A percentile compares a stretch with the other conserved stretches of the same genome.
These are phyloP conservation scores for Paraphaeosphaeria minitans DNA, from an alignment of 2,329 filamentous ascomycete genomes.

Conservation along the genomic window DNA sequence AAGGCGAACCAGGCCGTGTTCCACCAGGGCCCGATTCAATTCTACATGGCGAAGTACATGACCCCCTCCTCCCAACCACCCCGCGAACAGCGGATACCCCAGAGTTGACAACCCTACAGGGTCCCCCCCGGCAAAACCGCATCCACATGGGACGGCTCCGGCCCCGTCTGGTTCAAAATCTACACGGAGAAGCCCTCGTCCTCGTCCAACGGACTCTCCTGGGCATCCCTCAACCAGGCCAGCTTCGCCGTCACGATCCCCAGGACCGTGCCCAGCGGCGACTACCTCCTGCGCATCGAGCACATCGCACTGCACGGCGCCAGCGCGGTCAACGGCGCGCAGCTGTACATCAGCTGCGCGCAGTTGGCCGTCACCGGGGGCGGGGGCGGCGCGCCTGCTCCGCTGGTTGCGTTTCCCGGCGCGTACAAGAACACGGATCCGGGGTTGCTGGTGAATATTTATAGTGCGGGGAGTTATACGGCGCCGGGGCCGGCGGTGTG, in stretches of 20 bases:
- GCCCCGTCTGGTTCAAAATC: constrained; percentile 47
- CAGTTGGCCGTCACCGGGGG: constrained; percentile 48
- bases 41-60: constrained; percentile 43
- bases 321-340: constrained; percentile 26
- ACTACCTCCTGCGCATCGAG: constrained; percentile 32
- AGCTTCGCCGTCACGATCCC: constrained; percentile 40
- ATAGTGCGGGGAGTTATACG: neutral
- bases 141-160: constrained; percentile 38
- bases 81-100: neutral
- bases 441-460: constrained; percentile 4
- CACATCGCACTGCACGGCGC: constrained; percentile 33
- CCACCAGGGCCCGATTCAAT: constrained; percentile 44
- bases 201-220: constrained; percentile 27
- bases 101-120: neutral
- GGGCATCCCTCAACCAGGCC: constrained; percentile 27
- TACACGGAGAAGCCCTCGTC: constrained; percentile 27
- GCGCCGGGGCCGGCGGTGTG: too few species aligned
- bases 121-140: constrained; percentile 37
- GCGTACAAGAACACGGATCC: constrained; percentile 17
- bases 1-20: constrained; percentile 37
- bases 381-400: constrained; percentile 30
- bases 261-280: constrained; percentile 41
- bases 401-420: constrained; percentile 45
- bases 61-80: too few species aligned
- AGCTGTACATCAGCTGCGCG: constrained; percentile 51